A percentile compares a stretch with the other conserved stretches of the same genome.
These are phyloP conservation scores for Nectriaceae sp. DNA, from an alignment of 2,329 filamentous ascomycete genomes.

Conservation along the genomic window DNA sequence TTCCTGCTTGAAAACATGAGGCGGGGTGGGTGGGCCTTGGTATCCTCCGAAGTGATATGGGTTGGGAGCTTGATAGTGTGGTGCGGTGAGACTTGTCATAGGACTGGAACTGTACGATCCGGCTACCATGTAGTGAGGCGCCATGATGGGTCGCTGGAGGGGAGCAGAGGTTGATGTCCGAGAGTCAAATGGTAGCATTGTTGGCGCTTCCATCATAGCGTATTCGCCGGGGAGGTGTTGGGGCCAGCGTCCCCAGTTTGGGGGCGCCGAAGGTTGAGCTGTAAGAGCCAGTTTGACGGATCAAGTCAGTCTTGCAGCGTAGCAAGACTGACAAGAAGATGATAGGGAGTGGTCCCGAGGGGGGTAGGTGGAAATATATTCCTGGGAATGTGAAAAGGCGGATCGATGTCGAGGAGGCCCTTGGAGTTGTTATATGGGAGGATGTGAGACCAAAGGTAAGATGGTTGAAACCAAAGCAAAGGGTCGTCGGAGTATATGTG, in stretches of 20 bases:
- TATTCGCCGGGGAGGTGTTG: conserved; percentile 51
- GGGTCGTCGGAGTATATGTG: conserved; percentile 13
- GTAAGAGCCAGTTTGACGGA: conserved; percentile 47
- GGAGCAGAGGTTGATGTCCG: conserved; percentile 39
- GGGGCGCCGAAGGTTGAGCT: conserved; percentile 44
- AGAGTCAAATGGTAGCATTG: conserved; percentile 52
- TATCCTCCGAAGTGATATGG: conserved; percentile 49
- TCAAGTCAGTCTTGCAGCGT: conserved; percentile 24
- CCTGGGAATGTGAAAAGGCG: background rate
- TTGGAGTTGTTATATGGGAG: conserved; percentile 12
- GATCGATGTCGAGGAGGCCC: background rate
- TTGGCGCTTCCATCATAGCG: conserved; percentile 48
- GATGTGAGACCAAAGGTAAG: conserved; percentile 9
- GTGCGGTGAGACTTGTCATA: conserved; percentile 43
- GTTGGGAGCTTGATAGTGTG: conserved; percentile 45
- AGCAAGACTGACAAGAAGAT: conserved; percentile 25
- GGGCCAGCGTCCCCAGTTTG: conserved; percentile 58
- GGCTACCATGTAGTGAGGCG: conserved; percentile 49
- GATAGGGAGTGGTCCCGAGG: conserved; percentile 3
- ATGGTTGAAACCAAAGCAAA: background rate
- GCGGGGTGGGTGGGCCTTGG: conserved; percentile 37
- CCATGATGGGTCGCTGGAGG: conserved; percentile 45
- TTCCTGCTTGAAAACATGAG: conserved; percentile 35
- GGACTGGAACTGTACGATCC: conserved; percentile 46
- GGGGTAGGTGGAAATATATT: conserved; percentile 6